phyloP scores from a whole-genome alignment of 192 early-diverging fungal genomes.

The Backusella liffmaniae region DNA sequence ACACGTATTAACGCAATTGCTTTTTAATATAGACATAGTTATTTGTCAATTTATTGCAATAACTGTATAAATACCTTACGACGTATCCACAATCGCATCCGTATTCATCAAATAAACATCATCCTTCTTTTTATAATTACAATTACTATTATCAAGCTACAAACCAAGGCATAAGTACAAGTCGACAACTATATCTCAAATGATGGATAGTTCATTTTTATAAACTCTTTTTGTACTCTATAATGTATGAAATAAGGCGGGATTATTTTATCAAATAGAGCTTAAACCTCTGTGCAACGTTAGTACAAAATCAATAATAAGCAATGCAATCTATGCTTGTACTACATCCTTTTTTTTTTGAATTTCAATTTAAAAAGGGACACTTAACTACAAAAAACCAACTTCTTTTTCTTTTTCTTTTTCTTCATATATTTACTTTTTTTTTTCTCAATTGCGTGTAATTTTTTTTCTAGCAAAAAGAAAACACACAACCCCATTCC shows the following conservation, averaged over 20 bases:
- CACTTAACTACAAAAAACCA: not conserved
- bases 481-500: not conserved
- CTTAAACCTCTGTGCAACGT: not conserved
- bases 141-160: no score
- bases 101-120: not conserved
- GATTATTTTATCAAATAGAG: not conserved
- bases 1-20: not conserved
- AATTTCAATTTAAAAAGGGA: not conserved
- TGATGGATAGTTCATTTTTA: not conserved
- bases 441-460: not conserved
- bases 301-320: not conserved
- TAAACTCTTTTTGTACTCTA: not conserved
- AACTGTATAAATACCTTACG: not conserved
- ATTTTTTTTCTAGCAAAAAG: not conserved
- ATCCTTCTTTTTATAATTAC: no score
- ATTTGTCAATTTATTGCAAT: not conserved
- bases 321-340: conserved; percentile 25
- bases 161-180: no score
- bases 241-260: conserved; percentile 2
- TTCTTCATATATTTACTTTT: conserved; percentile 10
- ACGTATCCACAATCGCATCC: not conserved
- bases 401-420: not conserved
- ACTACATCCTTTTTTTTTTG: conserved; percentile 5
- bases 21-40: not conserved
- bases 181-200: not conserved